Evolutionary conservation across 2,329 filamentous ascomycete species (phyloP).

Genomic region (Fonsecaea nubica): DNA sequence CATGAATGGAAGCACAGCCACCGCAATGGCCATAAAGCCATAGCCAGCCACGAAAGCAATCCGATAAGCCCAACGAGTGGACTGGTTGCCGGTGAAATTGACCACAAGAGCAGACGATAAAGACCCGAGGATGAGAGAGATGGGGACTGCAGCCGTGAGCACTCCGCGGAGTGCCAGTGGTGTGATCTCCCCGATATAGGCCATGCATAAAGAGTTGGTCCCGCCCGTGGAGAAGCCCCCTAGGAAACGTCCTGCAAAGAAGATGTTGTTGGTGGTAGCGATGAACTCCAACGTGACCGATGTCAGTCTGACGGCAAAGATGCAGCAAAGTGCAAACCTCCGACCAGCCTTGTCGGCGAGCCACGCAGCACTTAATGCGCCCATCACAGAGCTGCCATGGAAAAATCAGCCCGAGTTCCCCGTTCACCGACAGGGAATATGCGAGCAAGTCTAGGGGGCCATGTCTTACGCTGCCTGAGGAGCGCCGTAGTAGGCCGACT

Average conservation of each 20-base stretch:
- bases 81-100: conserved; percentile 49
- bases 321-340: conserved; percentile 37
- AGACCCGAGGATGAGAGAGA: conserved; percentile 52
- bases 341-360: conserved; percentile 53
- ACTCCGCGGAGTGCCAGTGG: conserved; percentile 58
- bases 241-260: conserved; percentile 56
- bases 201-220: conserved; percentile 56
- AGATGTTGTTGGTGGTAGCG: conserved; percentile 44
- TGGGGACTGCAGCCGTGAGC: conserved; percentile 52
- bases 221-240: conserved; percentile 56
- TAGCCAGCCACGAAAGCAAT: conserved; percentile 52
- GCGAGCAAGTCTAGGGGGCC: neutral
- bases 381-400: conserved; percentile 17
- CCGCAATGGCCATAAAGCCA: conserved; percentile 44
- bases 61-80: conserved; percentile 53
- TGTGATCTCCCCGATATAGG: conserved; percentile 50
- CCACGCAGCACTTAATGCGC: conserved; percentile 40
- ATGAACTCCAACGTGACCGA: conserved; percentile 46
- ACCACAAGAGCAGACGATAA: conserved; percentile 49
- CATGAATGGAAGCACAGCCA: conserved; percentile 38
- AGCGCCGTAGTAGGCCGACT: conserved; percentile 53
- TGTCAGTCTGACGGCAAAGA: conserved; percentile 17
- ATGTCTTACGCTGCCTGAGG: conserved; percentile 29
- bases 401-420: neutral
- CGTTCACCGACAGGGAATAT: too few species aligned